Percentiles rank a stretch among this genome's conserved stretches.
phyloP scores from a whole-genome alignment of 73 alveolate genomes.

The Stentor coeruleus region DNA sequence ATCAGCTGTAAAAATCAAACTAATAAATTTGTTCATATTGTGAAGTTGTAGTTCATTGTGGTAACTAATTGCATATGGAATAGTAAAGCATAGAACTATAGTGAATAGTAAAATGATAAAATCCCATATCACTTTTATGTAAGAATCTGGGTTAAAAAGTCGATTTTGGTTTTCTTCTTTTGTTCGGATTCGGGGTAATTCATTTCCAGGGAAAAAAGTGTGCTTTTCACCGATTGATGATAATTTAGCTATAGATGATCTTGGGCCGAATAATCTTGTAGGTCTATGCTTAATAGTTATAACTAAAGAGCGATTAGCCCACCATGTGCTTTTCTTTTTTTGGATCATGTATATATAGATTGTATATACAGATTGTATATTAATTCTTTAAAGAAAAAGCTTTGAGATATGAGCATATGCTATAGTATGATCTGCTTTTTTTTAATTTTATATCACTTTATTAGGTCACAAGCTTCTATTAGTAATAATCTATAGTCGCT shows the following conservation, averaged over 20 bases:
- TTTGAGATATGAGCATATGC: too few species aligned
- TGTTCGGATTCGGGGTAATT: background rate
- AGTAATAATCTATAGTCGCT: too few species aligned
- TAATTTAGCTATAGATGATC: background rate
- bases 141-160: background rate
- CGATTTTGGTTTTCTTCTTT: too few species aligned
- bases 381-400: too few species aligned
- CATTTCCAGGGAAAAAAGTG: background rate
- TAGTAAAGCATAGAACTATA: background rate
- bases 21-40: background rate
- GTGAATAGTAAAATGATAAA: background rate
- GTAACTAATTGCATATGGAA: background rate
- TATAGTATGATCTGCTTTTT: too few species aligned
- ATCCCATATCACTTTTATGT: background rate
- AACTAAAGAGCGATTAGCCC: background rate
- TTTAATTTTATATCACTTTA: too few species aligned
- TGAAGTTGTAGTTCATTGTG: background rate
- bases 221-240: background rate
- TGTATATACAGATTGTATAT: too few species aligned
- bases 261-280: background rate
- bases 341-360: too few species aligned
- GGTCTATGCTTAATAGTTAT: background rate
- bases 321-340: too few species aligned
- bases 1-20: background rate
- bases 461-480: too few species aligned